Evolutionary conservation across 495 filamentous ascomycete species (phyloP).

Genomic region (Talaromyces stipitatus): DNA sequence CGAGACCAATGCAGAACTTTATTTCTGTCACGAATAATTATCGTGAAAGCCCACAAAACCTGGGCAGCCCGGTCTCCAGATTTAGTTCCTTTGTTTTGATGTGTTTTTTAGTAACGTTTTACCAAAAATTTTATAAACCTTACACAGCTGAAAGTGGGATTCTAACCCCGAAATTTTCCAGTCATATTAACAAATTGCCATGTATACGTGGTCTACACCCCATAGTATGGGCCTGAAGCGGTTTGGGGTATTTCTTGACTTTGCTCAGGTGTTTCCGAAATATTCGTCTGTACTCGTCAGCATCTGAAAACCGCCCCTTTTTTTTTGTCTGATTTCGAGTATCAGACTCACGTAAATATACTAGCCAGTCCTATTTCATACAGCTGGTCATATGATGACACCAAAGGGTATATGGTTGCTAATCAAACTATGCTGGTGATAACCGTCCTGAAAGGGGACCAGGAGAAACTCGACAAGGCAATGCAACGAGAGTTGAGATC

Average conservation of each 20-base stretch:
- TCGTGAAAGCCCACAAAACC: not conserved
- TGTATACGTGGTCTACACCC: not conserved
- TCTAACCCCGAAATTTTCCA: not conserved
- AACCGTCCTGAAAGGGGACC: constrained; percentile 12
- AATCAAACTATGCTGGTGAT: constrained; percentile 21
- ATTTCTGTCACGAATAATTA: not conserved
- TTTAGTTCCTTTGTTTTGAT: not conserved
- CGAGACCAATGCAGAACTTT: not conserved
- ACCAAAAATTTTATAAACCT: not conserved
- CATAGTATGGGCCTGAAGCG: not conserved
- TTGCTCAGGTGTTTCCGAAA: not conserved
- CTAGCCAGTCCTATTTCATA: constrained; percentile 13
- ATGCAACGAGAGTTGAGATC: not conserved
- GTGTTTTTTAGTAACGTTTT: no score
- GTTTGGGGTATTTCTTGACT: not conserved
- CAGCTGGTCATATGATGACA: constrained; percentile 12
- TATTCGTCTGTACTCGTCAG: not conserved
- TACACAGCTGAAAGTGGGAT: not conserved
- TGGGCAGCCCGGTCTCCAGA: not conserved
- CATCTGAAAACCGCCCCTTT: not conserved
- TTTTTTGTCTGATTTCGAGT: not conserved
- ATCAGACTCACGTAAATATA: constrained; percentile 15
- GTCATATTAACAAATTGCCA: not conserved
- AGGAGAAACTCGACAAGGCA: not conserved
- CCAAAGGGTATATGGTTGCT: constrained; percentile 14